These are phyloP conservation scores for Tricharina praecox DNA, from an alignment of 495 filamentous ascomycete species.

Conservation along the genomic window DNA sequence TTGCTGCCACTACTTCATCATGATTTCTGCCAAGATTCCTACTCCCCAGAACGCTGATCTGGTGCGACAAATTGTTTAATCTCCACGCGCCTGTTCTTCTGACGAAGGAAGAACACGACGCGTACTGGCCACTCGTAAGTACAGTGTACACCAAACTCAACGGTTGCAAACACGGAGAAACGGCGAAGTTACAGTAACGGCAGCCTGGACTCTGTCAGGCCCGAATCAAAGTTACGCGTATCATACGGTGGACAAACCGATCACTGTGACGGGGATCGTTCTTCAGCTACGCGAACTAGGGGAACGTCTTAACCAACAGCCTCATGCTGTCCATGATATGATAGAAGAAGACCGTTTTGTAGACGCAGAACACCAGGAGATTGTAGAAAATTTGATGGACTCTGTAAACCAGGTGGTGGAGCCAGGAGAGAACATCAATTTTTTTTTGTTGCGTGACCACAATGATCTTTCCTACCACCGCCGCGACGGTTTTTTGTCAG, in stretches of 20 bases:
- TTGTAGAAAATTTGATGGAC: neutral
- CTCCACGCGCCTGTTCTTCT: neutral
- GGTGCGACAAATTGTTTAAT: no score
- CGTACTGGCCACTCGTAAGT: constrained; percentile 7
- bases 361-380: neutral
- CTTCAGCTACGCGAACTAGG: neutral
- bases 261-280: neutral
- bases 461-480: no score
- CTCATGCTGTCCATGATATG: neutral
- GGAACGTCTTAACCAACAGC: neutral
- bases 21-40: no score
- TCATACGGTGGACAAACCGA: neutral
- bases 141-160: constrained; percentile 7
- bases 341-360: neutral
- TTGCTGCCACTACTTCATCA: no score
- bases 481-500: neutral
- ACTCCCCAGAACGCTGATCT: no score
- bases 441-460: no score
- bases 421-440: no score
- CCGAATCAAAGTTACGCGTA: neutral
- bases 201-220: neutral
- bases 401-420: neutral
- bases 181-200: neutral
- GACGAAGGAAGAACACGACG: neutral
- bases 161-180: constrained; percentile 1